phyloP scores from a whole-genome alignment of 2,329 filamentous ascomycete genomes.

The Verticillium albo-atrum region DNA sequence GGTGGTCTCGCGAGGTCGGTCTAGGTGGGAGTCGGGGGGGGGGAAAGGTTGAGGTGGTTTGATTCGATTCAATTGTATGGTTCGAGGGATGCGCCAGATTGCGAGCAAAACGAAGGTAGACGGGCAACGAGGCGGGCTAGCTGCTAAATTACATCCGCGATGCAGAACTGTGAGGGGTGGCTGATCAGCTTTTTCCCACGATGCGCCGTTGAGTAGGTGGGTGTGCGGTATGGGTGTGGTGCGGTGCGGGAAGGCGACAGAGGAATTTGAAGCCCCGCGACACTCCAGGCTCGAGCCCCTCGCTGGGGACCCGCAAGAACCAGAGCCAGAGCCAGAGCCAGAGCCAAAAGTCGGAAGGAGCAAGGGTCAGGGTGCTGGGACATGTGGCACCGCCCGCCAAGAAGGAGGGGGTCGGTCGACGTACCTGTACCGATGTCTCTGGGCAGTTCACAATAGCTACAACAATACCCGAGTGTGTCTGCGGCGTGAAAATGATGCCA shows the following conservation, averaged over 20 bases:
- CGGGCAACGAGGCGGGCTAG: neutral
- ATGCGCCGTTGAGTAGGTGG: neutral
- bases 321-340: neutral
- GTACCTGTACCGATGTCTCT: neutral
- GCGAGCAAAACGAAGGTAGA: neutral
- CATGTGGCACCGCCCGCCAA: neutral
- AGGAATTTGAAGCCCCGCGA: neutral
- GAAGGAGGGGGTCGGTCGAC: neutral
- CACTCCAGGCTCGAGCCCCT: neutral
- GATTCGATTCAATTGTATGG: too few species aligned
- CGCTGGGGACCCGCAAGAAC: neutral
- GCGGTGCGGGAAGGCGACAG: neutral
- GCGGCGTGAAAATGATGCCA: neutral
- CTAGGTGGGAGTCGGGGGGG: constrained; percentile 6
- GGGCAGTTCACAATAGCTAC: neutral
- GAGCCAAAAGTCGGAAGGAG: neutral
- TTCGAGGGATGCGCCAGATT: neutral
- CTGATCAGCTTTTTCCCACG: neutral
- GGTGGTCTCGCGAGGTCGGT: constrained; percentile 7
- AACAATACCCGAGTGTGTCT: neutral
- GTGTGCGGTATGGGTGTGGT: neutral
- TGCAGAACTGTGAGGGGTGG: neutral
- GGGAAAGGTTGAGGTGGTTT: neutral
- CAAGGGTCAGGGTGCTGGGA: neutral
- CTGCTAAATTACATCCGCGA: neutral